These are phyloP conservation scores for Eragrostis nindensis DNA, from an alignment of 176 grass and related monocot genomes.

Conservation along the genomic window DNA sequence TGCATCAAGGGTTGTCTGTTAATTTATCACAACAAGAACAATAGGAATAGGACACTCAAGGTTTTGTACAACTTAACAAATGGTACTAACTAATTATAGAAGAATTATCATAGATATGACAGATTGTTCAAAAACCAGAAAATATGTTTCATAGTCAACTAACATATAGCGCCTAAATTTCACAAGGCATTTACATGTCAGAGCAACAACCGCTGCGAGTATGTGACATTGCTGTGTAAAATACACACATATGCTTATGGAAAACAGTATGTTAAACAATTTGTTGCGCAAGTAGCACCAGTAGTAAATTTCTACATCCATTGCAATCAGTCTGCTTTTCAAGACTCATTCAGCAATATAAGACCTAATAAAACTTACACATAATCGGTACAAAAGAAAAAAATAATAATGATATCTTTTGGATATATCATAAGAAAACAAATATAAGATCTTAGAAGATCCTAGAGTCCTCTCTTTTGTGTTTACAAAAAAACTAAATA, in stretches of 20 bases:
- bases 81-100: neutral
- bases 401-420: neutral
- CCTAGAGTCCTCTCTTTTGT: neutral
- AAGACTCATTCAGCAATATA: neutral
- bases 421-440: no score
- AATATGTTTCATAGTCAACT: neutral
- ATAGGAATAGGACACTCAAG: neutral
- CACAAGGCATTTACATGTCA: neutral
- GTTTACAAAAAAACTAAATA: neutral
- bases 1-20: constrained; percentile 27
- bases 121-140: neutral
- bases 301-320: neutral
- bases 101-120: neutral
- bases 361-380: neutral
- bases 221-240: neutral
- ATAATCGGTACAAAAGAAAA: neutral
- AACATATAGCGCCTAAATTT: neutral
- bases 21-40: constrained; percentile 25
- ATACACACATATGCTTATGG: neutral
- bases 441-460: constrained; percentile 1
- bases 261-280: neutral
- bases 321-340: neutral
- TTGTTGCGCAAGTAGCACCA: neutral
- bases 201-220: neutral
- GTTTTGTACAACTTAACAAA: neutral